These are phyloP conservation scores for Nicotiana knightiana DNA, from an alignment of 257 asterid species.

Conservation along the genomic window DNA sequence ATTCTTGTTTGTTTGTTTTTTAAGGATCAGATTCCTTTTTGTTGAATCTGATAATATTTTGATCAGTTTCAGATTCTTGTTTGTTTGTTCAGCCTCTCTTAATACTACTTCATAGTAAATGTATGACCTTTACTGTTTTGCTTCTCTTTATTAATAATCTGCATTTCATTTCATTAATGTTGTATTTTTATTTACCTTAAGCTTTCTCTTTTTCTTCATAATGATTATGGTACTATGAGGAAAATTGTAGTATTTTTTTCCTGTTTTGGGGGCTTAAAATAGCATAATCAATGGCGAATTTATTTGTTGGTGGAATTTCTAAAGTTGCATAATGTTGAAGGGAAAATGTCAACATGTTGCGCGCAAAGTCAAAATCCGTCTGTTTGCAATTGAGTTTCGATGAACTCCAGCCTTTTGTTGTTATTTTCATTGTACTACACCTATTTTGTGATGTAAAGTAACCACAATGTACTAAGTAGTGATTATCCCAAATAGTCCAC, in stretches of 20 bases:
- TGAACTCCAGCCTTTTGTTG: too few relatives aligned
- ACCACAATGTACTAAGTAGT: too few relatives aligned
- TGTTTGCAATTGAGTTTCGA: too few relatives aligned
- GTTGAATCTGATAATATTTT: slow-evolving; percentile 1
- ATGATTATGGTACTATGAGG: background rate
- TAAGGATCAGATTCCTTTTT: background rate
- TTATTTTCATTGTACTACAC: too few relatives aligned
- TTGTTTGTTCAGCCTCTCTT: background rate
- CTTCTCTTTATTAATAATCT: background rate
- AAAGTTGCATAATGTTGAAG: background rate
- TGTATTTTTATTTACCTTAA: background rate
- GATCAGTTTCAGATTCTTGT: slow-evolving; percentile 8
- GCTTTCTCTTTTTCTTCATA: background rate
- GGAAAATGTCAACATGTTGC: background rate
- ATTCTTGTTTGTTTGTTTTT: background rate
- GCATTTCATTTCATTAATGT: background rate
- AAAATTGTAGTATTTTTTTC: background rate
- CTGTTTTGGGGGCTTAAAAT: background rate
- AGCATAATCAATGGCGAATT: background rate
- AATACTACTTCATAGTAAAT: background rate
- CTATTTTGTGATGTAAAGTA: too few relatives aligned
- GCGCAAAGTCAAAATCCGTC: too few relatives aligned
- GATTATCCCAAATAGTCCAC: too few relatives aligned
- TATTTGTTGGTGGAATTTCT: slow-evolving; percentile 20
- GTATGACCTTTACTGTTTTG: background rate